These are phyloP conservation scores for Leccinum boreale DNA, from an alignment of 768 basidiomycete species.

Conservation along the genomic window DNA sequence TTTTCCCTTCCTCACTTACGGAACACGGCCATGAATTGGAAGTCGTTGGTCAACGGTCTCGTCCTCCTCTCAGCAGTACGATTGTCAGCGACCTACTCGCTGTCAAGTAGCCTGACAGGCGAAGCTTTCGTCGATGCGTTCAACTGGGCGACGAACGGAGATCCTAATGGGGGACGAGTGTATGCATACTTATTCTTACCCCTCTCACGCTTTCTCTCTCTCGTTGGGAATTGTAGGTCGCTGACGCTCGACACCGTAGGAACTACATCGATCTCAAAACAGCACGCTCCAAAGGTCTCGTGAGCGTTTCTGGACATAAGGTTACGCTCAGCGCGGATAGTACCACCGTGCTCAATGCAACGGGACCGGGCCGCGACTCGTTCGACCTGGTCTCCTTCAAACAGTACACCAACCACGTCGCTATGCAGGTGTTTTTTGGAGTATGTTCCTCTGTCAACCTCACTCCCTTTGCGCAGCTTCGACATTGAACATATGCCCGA, in stretches of 20 bases:
- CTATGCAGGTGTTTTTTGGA: slow-evolving; percentile 14
- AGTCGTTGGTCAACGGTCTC: neutral
- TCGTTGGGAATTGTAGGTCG: neutral
- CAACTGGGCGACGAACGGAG: slow-evolving; percentile 21
- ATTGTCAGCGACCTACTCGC: slow-evolving; percentile 43
- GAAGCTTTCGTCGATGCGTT: slow-evolving; percentile 42
- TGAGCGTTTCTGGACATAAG: slow-evolving; percentile 46
- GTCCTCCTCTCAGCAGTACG: slow-evolving; percentile 5
- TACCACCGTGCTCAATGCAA: slow-evolving; percentile 27
- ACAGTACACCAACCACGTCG: slow-evolving; percentile 34
- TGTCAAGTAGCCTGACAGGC: slow-evolving; percentile 47
- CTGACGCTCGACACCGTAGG: slow-evolving; percentile 13
- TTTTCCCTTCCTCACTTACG: neutral
- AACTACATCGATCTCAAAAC: slow-evolving; percentile 47
- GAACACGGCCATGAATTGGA: neutral
- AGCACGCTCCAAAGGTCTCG: slow-evolving; percentile 55
- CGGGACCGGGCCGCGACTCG: slow-evolving; percentile 37
- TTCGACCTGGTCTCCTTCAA: slow-evolving; percentile 31
- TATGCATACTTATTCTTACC: slow-evolving; percentile 4
- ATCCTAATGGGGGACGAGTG: slow-evolving; percentile 32
- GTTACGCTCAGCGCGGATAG: slow-evolving; percentile 35
- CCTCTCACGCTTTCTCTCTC: neutral
- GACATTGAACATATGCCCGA: slow-evolving; percentile 39
- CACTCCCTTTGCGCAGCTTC: slow-evolving; percentile 19
- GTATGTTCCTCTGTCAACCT: neutral